Evolutionary conservation across 495 filamentous ascomycete genomes (phyloP), one percentile per base, ranked within the genome.

Genomic region (Aspergillus ellipticus): DNA sequence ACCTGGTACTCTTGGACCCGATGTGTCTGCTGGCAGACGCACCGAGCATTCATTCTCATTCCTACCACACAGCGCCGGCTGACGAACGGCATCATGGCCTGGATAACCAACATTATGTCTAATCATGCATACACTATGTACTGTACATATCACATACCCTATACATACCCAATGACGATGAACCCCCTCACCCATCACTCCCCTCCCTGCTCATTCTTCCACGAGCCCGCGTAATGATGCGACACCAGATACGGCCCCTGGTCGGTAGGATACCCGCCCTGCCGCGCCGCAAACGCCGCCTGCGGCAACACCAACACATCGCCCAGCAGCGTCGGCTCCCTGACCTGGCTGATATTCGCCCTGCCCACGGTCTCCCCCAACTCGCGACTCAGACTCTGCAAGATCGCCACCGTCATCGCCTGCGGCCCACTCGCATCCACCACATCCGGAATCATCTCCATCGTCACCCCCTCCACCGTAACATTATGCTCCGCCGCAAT

Each of bases 241-340:
- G 62, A 56, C 5, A 72, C 69, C 16, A 74, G 51, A 29, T 56
- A 53, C 13, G 60, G 60, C 0, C 68, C 67, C 46, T 68, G 66
- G 42, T 69, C 66, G 5, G 43, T 57, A 0, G 65, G 69, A 13
- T 59, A 54, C 9, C 62, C 63, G 16, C 66, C 67, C 49, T 73
- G 70, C 24, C 53, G 31, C 1, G 69, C 65, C 8, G 72, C 74
- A 58, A 76, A 78, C 11, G 73, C 63, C 19, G 66, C 67, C n/a
- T 67, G 67, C 1, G 73, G 74, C 55, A 76, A 59, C 24, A 76
- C 68, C 28, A 78, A 53, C 17, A 76, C 63, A 60, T 76, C 72
- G 3, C 68, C 72, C 26, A 78, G 42, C 16, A 75, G 52, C 47
- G 60, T 70, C 1, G 72, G 72, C 39, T 59, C 53, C 31, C 64